Evolutionary conservation across 169 alveolate species (phyloP), one percentile per base, ranked within the genome.

Genomic region (Plasmodium gaboni): DNA sequence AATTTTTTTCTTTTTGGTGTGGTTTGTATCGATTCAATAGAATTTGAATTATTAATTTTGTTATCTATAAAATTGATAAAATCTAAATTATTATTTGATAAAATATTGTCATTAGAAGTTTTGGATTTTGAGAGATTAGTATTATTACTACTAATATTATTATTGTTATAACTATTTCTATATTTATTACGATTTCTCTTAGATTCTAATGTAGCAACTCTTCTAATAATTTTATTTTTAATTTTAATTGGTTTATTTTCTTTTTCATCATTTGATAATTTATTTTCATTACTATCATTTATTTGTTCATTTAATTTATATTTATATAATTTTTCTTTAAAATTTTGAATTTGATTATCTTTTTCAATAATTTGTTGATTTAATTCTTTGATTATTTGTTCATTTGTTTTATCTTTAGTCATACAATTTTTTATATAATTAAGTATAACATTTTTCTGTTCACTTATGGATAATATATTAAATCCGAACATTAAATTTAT

Each of bases 361-460:
- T 65, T 78, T 69, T 78, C 61, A 10, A 15, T 65, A 2, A 78
- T 65, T 10, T 51, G 44, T 65, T 78, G 59, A 13, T 65, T 60
- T 65, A 78, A 69, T 59, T 78, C 61, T 59, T 78, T 78, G 19
- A 78, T 70, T 65, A 46, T 50, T 28, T 2, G 32, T 69, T 65
- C 72, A 44, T 59, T 64, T 28, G 64, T 78, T 57, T 78, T 78
- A 22, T 78, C 51, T 0, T 10, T 65, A 22, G 26, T 17, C 32
- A 65, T 15, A 44, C 68, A 48, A 44, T 78, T 78, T 65, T 78
- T 78, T 13, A 78, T 55, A 78, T 64, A 78, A 53, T 78, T 78
- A 19, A 65, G 24, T 38, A 78, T 78, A 17, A 78, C 89, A 65
- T 78, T 78, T 78, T 78, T 42, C 59, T 78, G 89, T 78, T 78